phyloP scores from a whole-genome alignment of 257 asterid genomes.

The Solanum lycopersicoides region DNA sequence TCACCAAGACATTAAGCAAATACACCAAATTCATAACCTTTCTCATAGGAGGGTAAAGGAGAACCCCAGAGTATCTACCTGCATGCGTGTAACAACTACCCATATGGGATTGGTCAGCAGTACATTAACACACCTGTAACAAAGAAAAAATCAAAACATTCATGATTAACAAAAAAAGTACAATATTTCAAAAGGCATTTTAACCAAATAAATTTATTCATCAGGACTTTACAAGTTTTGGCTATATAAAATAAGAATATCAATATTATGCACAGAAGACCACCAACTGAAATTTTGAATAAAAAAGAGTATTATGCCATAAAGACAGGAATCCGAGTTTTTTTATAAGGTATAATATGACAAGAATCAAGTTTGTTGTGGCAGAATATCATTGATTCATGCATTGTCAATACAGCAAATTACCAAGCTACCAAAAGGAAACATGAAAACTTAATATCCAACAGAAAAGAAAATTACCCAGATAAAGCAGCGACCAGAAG shows the following conservation, averaged over 20 bases:
- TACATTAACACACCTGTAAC: constrained; percentile 79
- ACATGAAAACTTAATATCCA: background rate
- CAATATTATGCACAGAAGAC: background rate
- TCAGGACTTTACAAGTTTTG: background rate
- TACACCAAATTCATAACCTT: background rate
- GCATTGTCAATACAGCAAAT: background rate
- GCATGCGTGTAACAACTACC: constrained; percentile 99
- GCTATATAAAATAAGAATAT: background rate
- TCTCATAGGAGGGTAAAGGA: background rate
- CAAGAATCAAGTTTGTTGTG: background rate
- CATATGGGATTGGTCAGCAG: constrained; percentile 94
- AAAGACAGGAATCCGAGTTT: background rate
- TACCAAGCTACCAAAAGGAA: background rate
- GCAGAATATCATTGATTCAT: background rate
- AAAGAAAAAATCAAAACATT: background rate
- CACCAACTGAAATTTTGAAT: background rate
- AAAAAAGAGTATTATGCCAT: background rate
- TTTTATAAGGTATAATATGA: background rate
- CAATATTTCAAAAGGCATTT: background rate
- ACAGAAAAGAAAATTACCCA: constrained; percentile 44
- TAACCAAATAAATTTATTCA: background rate
- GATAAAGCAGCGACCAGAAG: constrained; percentile 86
- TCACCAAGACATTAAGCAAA: background rate
- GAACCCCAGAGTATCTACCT: constrained; percentile 30
- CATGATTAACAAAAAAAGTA: background rate